phyloP scores from a whole-genome alignment of 257 asterid species.

The Penstemon davidsonii region DNA sequence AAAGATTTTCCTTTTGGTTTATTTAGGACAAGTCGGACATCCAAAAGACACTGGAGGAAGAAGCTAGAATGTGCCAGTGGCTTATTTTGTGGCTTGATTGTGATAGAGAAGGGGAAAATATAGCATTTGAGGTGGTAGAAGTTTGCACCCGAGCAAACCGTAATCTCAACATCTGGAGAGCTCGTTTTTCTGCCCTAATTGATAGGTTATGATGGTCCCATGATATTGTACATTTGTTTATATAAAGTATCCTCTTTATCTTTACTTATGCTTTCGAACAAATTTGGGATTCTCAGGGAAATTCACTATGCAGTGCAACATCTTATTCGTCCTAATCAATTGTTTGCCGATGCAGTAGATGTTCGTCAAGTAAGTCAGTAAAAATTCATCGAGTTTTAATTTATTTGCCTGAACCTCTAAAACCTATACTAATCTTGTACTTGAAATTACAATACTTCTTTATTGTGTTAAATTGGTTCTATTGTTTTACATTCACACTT shows the following conservation, averaged over 20 bases:
- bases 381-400: conserved; percentile 15
- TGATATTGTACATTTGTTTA: conserved; percentile 27
- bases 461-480: conserved; percentile 19
- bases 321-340: conserved; percentile 79
- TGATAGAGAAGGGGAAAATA: conserved; percentile 97
- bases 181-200: conserved; percentile 88
- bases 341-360: conserved; percentile 92
- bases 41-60: conserved; percentile 84
- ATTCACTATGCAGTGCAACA: conserved; percentile 68
- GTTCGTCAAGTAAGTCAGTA: conserved; percentile 79
- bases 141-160: conserved; percentile 78
- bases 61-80: conserved; percentile 92
- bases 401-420: conserved; percentile 7
- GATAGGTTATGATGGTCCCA: conserved; percentile 61
- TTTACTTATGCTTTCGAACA: conserved; percentile 21
- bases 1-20: conserved; percentile 23
- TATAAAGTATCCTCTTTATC: conserved; percentile 4
- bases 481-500: conserved; percentile 4
- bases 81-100: conserved; percentile 98
- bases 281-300: conserved; percentile 60
- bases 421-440: neutral
- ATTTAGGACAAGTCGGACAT: conserved; percentile 81
- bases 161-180: conserved; percentile 83
- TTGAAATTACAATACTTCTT: neutral
- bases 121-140: conserved; percentile 91